Evolutionary conservation across 371 early-diverging fungal species (phyloP).

Genomic region (Rhizopus microsporus): DNA sequence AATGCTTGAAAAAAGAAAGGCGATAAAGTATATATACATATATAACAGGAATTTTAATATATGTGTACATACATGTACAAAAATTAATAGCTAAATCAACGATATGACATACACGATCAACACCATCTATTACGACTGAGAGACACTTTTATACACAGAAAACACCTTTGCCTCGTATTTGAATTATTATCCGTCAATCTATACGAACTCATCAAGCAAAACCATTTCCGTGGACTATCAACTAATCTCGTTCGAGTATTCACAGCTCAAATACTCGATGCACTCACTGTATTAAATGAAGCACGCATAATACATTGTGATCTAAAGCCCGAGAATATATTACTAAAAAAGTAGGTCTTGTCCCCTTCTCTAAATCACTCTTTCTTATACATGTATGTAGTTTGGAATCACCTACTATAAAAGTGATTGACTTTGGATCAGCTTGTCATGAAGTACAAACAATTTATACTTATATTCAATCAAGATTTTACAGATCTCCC

Average conservation of each 20-base stretch:
- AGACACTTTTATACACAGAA: conserved; percentile 93
- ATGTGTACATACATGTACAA: background rate
- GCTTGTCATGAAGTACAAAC: conserved; percentile 92
- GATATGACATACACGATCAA: conserved; percentile 79
- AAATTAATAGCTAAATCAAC: conserved; percentile 69
- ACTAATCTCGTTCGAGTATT: conserved; percentile 89
- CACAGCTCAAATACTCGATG: conserved; percentile 84
- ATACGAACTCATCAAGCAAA: conserved; percentile 97
- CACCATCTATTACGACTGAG: conserved; percentile 87
- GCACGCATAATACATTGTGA: conserved; percentile 96
- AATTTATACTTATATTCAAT: conserved; percentile 96
- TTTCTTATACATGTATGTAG: conserved; percentile 26
- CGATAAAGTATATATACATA: background rate
- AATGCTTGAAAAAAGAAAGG: conserved; percentile 3
- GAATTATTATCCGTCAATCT: conserved; percentile 95
- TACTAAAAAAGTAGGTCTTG: conserved; percentile 74
- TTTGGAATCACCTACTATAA: conserved; percentile 83
- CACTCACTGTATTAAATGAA: conserved; percentile 78
- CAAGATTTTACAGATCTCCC: conserved; percentile 96
- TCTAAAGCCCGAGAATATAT: conserved; percentile 95
- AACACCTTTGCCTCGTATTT: conserved; percentile 95
- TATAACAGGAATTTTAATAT: conserved; percentile 2
- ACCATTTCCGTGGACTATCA: conserved; percentile 92
- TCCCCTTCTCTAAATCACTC: background rate
- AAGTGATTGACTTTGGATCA: conserved; percentile 99